Conservation (phyloP, 2,329 filamentous ascomycete genomes). For the Alternaria sp. region DNA sequence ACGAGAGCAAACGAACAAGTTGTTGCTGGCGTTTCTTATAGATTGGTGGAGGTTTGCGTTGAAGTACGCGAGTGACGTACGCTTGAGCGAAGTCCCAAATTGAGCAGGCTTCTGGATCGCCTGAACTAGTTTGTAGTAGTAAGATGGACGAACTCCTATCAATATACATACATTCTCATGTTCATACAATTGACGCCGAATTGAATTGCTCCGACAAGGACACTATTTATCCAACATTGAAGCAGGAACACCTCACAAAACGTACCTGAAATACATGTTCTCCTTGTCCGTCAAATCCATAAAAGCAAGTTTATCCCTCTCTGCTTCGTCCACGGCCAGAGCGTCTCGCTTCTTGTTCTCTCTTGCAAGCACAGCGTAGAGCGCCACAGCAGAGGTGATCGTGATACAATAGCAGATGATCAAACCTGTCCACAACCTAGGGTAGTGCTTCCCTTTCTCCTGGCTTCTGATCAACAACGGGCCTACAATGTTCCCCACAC, state of each 20-base stretch:
- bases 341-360: slow-evolving; percentile 59
- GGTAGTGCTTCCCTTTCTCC: slow-evolving; percentile 73
- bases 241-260: slow-evolving; percentile 23
- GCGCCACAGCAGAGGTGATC: slow-evolving; percentile 63
- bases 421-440: slow-evolving; percentile 73
- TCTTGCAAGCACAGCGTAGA: slow-evolving; percentile 67
- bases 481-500: slow-evolving; percentile 78
- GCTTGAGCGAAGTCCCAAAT: slow-evolving; percentile 4
- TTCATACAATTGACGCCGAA: neutral
- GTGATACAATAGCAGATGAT: slow-evolving; percentile 75
- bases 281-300: slow-evolving; percentile 65
- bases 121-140: neutral
- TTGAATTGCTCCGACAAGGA: neutral
- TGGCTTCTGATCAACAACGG: slow-evolving; percentile 75
- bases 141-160: neutral
- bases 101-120: neutral
- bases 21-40: slow-evolving; percentile 9
- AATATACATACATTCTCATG: neutral
- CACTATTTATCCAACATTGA: neutral
- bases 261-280: slow-evolving; percentile 68
- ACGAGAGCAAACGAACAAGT: slow-evolving; percentile 6
- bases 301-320: slow-evolving; percentile 61
- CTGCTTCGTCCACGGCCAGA: slow-evolving; percentile 64
- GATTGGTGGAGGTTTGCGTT: neutral
- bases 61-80: neutral